Evolutionary conservation across 2,329 filamentous ascomycete species (phyloP).

Genomic region (Talaromyces funiculosus): DNA sequence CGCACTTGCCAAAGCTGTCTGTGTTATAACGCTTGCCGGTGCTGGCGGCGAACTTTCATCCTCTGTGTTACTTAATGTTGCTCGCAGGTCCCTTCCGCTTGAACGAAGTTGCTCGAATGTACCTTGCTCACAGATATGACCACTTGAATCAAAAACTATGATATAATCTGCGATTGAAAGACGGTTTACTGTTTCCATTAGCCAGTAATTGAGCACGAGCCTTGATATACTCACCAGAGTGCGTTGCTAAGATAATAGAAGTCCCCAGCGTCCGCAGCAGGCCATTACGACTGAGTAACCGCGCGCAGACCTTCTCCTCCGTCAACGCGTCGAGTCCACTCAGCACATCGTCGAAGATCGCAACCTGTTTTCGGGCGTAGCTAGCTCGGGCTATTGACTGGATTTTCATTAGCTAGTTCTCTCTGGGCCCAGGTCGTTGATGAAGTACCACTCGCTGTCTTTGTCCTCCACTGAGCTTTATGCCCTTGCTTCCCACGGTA

Average conservation of each 20-base stretch:
- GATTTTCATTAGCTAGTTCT: neutral
- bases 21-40: neutral
- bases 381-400: conserved; percentile 41
- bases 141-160: conserved; percentile 32
- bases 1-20: neutral
- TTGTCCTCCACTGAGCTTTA: conserved; percentile 49
- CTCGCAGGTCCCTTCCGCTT: neutral
- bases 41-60: neutral
- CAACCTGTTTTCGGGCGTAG: conserved; percentile 34
- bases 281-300: conserved; percentile 7
- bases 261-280: neutral
- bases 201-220: neutral
- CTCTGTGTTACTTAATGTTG: neutral
- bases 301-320: neutral
- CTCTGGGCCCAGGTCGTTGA: neutral
- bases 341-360: conserved; percentile 11
- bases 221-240: neutral
- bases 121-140: conserved; percentile 38
- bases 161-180: conserved; percentile 40
- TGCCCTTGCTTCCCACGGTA: conserved; percentile 45
- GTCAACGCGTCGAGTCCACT: conserved; percentile 13
- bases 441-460: conserved; percentile 43
- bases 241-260: conserved; percentile 6
- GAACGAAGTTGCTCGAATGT: conserved; percentile 22
- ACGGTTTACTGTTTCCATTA: conserved; percentile 26